phyloP scores from a whole-genome alignment of 2,329 filamentous ascomycete species.

The Colletotrichum sansevieriae region DNA sequence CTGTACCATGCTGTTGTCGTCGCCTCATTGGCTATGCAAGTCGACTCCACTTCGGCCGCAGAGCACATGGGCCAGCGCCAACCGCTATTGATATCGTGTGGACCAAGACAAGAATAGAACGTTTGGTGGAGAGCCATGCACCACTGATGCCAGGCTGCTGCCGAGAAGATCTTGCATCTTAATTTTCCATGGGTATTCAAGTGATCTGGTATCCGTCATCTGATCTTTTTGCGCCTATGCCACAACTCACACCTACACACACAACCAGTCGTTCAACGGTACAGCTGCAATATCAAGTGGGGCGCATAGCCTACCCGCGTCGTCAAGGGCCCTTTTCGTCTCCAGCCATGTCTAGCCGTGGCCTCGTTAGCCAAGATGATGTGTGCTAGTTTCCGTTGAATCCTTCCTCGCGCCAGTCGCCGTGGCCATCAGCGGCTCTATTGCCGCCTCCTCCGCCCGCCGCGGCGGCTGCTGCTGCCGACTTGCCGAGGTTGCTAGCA shows the following conservation, averaged over 20 bases:
- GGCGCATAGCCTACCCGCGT: slow-evolving; percentile 6
- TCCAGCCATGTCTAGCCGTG: neutral
- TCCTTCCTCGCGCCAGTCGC: slow-evolving; percentile 75
- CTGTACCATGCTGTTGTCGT: slow-evolving; percentile 15
- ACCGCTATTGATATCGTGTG: slow-evolving; percentile 17
- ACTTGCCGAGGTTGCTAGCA: slow-evolving; percentile 67
- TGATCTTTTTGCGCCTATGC: slow-evolving; percentile 27
- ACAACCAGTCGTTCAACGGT: slow-evolving; percentile 23
- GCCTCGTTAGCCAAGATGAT: slow-evolving; percentile 6
- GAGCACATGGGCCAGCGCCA: slow-evolving; percentile 32
- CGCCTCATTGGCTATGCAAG: slow-evolving; percentile 21
- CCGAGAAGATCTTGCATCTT: slow-evolving; percentile 6
- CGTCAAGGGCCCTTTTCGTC: neutral
- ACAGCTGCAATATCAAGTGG: slow-evolving; percentile 22
- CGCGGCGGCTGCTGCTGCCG: slow-evolving; percentile 57
- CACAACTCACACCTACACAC: slow-evolving; percentile 21
- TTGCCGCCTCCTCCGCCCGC: slow-evolving; percentile 51
- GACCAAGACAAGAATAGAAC: slow-evolving; percentile 28
- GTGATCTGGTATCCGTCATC: slow-evolving; percentile 27
- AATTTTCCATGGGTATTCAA: slow-evolving; percentile 5
- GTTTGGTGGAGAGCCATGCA: slow-evolving; percentile 20
- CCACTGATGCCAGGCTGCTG: neutral
- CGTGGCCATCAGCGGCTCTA: slow-evolving; percentile 54
- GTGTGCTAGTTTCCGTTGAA: slow-evolving; percentile 59
- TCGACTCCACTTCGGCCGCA: slow-evolving; percentile 25